Percentiles rank a stretch among this genome's conserved stretches.
Conservation (phyloP, 164 flowering plant species). For the Malania oleifera region DNA sequence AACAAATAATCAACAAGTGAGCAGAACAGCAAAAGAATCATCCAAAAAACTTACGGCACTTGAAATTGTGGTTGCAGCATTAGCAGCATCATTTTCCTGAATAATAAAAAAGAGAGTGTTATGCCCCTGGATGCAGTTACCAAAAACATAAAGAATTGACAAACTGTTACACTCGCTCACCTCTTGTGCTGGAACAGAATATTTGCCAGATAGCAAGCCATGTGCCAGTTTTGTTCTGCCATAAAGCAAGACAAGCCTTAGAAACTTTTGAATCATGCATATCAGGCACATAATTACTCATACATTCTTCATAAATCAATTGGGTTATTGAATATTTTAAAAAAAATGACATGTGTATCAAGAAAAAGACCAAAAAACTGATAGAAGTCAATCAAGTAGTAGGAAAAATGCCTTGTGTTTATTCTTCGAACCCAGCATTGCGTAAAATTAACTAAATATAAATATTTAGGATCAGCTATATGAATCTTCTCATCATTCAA, state of each 20-base stretch:
- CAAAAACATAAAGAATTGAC: slow-evolving; percentile 2
- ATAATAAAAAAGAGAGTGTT: slow-evolving; percentile 11
- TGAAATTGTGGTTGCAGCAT: slow-evolving; percentile 29
- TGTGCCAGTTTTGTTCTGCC: slow-evolving; percentile 89
- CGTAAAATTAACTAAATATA: too few relatives aligned
- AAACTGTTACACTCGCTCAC: slow-evolving; percentile 20
- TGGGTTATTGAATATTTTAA: too few relatives aligned
- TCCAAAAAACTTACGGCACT: slow-evolving; percentile 46
- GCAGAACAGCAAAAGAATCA: neutral
- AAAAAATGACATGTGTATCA: too few relatives aligned
- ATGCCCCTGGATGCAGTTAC: slow-evolving; percentile 4
- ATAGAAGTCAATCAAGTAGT: too few relatives aligned
- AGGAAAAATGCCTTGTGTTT: too few relatives aligned
- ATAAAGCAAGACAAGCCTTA: slow-evolving; percentile 14
- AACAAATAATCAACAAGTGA: neutral
- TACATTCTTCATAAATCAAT: neutral
- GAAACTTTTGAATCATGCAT: neutral
- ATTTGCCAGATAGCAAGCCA: slow-evolving; percentile 93
- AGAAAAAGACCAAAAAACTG: too few relatives aligned
- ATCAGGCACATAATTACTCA: neutral
- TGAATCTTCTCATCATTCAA: too few relatives aligned
- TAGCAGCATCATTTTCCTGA: slow-evolving; percentile 44
- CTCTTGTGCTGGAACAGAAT: slow-evolving; percentile 66
- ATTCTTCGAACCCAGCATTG: too few relatives aligned
- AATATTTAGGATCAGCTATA: too few relatives aligned